A percentile compares a stretch with the other conserved stretches of the same genome.
Conservation (phyloP, 164 flowering plant species). For the Dillenia turbinata region DNA sequence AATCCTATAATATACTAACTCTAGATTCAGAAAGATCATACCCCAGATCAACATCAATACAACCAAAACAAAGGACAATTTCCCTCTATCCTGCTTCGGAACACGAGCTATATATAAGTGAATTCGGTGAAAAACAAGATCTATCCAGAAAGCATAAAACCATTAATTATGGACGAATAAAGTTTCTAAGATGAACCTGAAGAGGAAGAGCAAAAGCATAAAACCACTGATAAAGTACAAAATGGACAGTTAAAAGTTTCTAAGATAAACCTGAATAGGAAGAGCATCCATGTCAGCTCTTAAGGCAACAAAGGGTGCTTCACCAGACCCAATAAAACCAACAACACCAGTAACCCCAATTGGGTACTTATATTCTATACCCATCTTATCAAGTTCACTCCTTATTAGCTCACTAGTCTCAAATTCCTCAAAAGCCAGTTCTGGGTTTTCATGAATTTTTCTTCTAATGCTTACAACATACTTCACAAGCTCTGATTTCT, state of each 20-base stretch:
- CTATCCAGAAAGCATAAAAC: too few species aligned
- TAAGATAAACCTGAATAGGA: slow-evolving; percentile 64
- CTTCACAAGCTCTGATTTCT: slow-evolving; percentile 32
- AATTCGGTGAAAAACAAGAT: too few species aligned
- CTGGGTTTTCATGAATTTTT: slow-evolving; percentile 70
- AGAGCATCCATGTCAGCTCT: slow-evolving; percentile 98
- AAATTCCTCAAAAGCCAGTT: slow-evolving; percentile 67
- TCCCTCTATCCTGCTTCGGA: too few species aligned
- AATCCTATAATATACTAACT: too few species aligned
- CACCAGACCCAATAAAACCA: slow-evolving; percentile 66
- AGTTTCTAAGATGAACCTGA: too few species aligned
- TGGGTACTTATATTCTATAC: slow-evolving; percentile 41
- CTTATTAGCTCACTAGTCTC: slow-evolving; percentile 60
- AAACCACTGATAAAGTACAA: too few species aligned
- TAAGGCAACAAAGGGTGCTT: slow-evolving; percentile 74
- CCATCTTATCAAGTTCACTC: slow-evolving; percentile 53
- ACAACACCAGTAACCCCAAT: slow-evolving; percentile 65
- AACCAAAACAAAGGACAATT: too few species aligned
- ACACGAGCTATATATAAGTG: too few species aligned
- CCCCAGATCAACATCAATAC: too few species aligned
- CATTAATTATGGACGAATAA: too few species aligned
- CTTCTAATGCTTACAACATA: slow-evolving; percentile 59
- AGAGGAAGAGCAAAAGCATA: too few species aligned
- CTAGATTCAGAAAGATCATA: too few species aligned
- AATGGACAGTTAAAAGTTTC: background rate